These are phyloP conservation scores for Hymenoscyphus salicellus DNA, from an alignment of 2,329 filamentous ascomycete genomes.

Conservation along the genomic window DNA sequence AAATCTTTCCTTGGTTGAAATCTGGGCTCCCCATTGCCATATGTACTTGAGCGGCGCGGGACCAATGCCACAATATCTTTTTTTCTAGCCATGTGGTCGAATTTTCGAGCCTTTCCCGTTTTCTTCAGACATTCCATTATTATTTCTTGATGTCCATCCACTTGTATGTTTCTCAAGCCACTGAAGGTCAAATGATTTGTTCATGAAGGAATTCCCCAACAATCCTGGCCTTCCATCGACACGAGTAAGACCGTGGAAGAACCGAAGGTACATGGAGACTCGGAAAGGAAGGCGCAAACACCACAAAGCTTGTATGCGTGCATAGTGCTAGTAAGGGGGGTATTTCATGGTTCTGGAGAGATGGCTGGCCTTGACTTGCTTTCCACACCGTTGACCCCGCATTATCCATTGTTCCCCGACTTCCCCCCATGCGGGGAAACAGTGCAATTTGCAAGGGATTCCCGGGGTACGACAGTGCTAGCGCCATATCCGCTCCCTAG, in stretches of 20 bases:
- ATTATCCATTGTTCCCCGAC: conserved; percentile 1
- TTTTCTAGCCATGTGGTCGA: background rate
- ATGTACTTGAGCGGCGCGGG: background rate
- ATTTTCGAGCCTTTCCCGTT: background rate
- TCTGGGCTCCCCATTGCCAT: background rate
- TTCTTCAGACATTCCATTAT: background rate
- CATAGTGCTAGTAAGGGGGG: background rate
- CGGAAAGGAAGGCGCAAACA: background rate
- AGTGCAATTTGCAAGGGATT: background rate
- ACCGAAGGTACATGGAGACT: conserved; percentile 4
- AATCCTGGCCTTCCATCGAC: background rate
- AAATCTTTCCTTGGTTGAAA: background rate
- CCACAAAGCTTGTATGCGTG: conserved; percentile 17
- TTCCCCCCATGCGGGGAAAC: conserved; percentile 4
- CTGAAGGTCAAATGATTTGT: background rate
- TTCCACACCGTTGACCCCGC: conserved; percentile 15
- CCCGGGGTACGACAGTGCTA: background rate
- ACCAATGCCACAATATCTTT: background rate
- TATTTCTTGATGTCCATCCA: background rate
- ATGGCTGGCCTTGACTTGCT: background rate
- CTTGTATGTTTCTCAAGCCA: background rate
- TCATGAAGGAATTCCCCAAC: background rate
- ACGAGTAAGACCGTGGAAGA: conserved; percentile 18
- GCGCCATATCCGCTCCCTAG: background rate
- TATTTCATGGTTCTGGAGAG: background rate